Percentiles rank a stretch among this genome's conserved stretches.
Conservation (phyloP, 2,329 filamentous ascomycete genomes). For the Lachnellula cervina region DNA sequence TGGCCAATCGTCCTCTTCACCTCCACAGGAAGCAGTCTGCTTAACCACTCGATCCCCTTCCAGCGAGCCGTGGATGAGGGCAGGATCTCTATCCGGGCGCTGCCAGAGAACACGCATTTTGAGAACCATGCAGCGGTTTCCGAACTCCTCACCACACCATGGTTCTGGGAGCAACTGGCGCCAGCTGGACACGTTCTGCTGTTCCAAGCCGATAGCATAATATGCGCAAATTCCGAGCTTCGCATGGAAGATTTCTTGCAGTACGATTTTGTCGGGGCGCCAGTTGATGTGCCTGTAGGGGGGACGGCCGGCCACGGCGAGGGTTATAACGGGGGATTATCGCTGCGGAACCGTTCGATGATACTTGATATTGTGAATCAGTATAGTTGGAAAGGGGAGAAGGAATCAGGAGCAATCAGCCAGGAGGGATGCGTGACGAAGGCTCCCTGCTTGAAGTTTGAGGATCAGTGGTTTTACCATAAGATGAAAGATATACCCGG, state of each 20-base stretch:
- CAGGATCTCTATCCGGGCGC: constrained; percentile 31
- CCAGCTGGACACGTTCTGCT: constrained; percentile 25
- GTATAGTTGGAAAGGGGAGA: constrained; percentile 8
- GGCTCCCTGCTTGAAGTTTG: constrained; percentile 18
- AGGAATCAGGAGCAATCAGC: constrained; percentile 4
- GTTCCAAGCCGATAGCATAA: constrained; percentile 28
- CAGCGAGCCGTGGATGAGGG: constrained; percentile 29
- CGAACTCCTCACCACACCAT: constrained; percentile 16
- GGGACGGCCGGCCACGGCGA: constrained; percentile 4
- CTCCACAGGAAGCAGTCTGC: constrained; percentile 13
- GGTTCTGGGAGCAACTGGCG: constrained; percentile 29
- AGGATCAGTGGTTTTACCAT: constrained; percentile 23
- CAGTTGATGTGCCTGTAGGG: constrained; percentile 15
- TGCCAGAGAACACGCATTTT: constrained; percentile 32
- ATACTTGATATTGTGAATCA: constrained; percentile 23
- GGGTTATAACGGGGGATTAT: constrained; percentile 33
- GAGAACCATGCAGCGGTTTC: constrained; percentile 31
- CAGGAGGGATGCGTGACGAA: constrained; percentile 20
- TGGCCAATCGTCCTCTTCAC: constrained; percentile 41
- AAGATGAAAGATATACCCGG: constrained; percentile 22
- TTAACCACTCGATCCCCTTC: constrained; percentile 27
- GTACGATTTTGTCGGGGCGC: constrained; percentile 31
- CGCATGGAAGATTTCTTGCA: constrained; percentile 27
- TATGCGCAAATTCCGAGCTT: constrained; percentile 23
- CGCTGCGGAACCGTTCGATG: constrained; percentile 31